Base-by-base conservation (phyloP, 2,329 filamentous ascomycete species). In the Cercospora canescens region DNA sequence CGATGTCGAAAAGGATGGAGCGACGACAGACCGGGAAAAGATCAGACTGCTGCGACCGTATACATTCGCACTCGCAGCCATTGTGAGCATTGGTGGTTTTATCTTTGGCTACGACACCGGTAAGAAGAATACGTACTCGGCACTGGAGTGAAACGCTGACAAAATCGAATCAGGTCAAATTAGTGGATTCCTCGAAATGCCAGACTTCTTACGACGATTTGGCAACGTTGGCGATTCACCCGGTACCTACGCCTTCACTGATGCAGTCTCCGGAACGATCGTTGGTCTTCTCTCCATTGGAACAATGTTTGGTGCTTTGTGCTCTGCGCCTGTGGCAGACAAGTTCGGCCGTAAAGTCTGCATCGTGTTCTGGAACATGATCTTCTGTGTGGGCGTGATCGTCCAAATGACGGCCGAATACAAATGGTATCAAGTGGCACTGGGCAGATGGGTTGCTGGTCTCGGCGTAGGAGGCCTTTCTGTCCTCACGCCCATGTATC, bases 401-500 rank as follows among this genome's bases (percentile, higher is more conserved):
- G 85, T 91, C 41, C 89, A 91, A 75, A 87, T 91, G 71, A 83
- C 87, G 0, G 87, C 87, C 0, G 71, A 78, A 1, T 74, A 70
- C 2, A 77, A 78, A 50, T 91, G 89, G 89, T 86, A 85, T 65
- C 89, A 91, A 71, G 84, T 91, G 65, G 88, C 88, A 30, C 76
- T 89, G 18, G 89, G 89, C 56, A 83, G 89, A 52, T 83, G 88
- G 70, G 83, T 90, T n/a, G 89, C 87, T 26, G 89, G 89, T 70
- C 75, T 90, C 2, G 88, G 88, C 21, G 87, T 91, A 55, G 89
- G 89, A 30, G 83, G 85, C 21, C 80, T 91, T 0, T 89, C 86
- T 6, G 88, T 89, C 48, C 80, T 87, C 28, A 87, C 89, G 1
- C 87, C 87, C 56, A 88, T 91, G 86, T 91, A 91, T 71, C 88